Percentiles rank a stretch among this genome's conserved stretches.
Conservation (phyloP, 305 asterid genomes). For the Solanum hybrid region DNA sequence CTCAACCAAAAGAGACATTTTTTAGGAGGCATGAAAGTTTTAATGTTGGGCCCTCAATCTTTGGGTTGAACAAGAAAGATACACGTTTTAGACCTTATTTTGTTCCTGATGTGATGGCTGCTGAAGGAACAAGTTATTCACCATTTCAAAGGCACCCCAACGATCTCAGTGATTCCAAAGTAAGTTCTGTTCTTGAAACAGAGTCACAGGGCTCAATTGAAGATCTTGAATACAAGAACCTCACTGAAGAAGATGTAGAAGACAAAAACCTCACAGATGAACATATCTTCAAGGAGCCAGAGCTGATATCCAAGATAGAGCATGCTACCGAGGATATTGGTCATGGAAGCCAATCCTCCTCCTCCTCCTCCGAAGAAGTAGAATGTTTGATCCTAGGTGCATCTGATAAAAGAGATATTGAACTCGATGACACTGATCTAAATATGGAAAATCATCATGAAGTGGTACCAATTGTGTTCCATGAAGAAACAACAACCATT, state of each 20-base stretch:
- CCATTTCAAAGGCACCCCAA: constrained; percentile 50
- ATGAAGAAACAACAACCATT: constrained; percentile 14
- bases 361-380: constrained; percentile 43
- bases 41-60: constrained; percentile 55
- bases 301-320: constrained; percentile 27
- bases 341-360: constrained; percentile 51
- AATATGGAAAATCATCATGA: constrained; percentile 13
- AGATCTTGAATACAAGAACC: constrained; percentile 34
- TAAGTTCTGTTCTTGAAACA: constrained; percentile 57
- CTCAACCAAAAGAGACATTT: constrained; percentile 44
- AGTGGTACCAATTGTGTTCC: constrained; percentile 4
- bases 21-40: constrained; percentile 75
- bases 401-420: constrained; percentile 25
- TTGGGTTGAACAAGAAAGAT: constrained; percentile 35
- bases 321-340: constrained; percentile 52
- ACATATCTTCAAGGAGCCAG: background rate
- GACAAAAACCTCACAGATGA: constrained; percentile 3
- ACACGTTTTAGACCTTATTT: constrained; percentile 54
- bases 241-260: constrained; percentile 11
- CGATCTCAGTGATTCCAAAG: constrained; percentile 66
- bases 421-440: constrained; percentile 20
- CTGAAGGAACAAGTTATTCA: constrained; percentile 46
- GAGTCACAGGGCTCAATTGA: constrained; percentile 55
- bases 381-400: constrained; percentile 23
- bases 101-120: constrained; percentile 38